phyloP scores from a whole-genome alignment of 1,139 yeast genomes.

The Entelexis paramagnoliae region DNA sequence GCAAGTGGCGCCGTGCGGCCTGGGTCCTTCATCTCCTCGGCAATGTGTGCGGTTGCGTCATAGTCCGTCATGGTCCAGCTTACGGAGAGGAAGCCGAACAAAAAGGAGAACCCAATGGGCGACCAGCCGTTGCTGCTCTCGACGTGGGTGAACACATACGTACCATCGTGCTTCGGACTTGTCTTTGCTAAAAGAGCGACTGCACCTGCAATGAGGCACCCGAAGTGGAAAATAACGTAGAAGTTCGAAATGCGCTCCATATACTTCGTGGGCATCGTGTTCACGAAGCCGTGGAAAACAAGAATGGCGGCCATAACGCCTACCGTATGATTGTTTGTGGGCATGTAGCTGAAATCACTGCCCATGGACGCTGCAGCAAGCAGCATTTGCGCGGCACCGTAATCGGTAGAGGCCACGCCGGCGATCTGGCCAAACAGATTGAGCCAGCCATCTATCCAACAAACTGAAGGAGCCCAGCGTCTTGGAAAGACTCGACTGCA shows the following conservation, averaged over 20 bases:
- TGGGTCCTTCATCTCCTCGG: conserved; percentile 36
- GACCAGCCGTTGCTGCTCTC: conserved; percentile 30
- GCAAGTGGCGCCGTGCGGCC: conserved; percentile 25
- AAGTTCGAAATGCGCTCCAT: conserved; percentile 36
- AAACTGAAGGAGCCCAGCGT: conserved; percentile 23
- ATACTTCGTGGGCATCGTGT: conserved; percentile 37
- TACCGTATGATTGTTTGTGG: conserved; percentile 36
- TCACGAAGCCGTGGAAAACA: conserved; percentile 35
- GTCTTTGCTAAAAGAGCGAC: conserved; percentile 29
- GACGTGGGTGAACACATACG: conserved; percentile 30
- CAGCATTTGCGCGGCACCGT: conserved; percentile 34
- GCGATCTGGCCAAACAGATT: conserved; percentile 39
- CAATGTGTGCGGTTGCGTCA: conserved; percentile 62
- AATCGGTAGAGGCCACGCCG: conserved; percentile 34
- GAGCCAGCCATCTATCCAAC: conserved; percentile 41
- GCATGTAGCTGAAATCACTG: conserved; percentile 33
- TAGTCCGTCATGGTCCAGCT: conserved; percentile 41
- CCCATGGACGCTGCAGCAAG: conserved; percentile 37
- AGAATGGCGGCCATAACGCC: conserved; percentile 38
- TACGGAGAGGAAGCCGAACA: conserved; percentile 24
- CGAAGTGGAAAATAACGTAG: conserved; percentile 37
- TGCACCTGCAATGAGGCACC: conserved; percentile 34
- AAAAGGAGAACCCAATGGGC: conserved; percentile 23
- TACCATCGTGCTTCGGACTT: conserved; percentile 27
- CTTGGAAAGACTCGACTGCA: conserved; percentile 23